phyloP scores from a whole-genome alignment of 2,329 filamentous ascomycete genomes.

The Metarhizium guizhouense region DNA sequence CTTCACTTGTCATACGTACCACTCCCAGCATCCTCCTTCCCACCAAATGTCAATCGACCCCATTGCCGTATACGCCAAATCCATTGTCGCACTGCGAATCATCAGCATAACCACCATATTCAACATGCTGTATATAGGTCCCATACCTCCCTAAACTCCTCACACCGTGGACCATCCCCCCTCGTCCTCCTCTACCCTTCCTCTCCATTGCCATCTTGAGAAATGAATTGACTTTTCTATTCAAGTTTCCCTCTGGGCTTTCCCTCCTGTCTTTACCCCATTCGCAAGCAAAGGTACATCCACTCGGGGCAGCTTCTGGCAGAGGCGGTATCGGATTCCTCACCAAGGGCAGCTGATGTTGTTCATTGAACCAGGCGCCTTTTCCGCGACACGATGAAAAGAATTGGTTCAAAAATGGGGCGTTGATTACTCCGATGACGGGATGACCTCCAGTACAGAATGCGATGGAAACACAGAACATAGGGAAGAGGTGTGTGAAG shows the following conservation, averaged over 20 bases:
- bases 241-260: slow-evolving; percentile 55
- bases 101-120: background rate
- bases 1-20: slow-evolving; percentile 33
- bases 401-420: slow-evolving; percentile 59
- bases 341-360: slow-evolving; percentile 53
- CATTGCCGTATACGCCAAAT: slow-evolving; percentile 67
- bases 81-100: slow-evolving; percentile 53
- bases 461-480: slow-evolving; percentile 73
- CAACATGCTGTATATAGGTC: background rate
- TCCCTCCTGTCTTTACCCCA: slow-evolving; percentile 74
- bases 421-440: slow-evolving; percentile 62
- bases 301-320: slow-evolving; percentile 53
- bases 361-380: slow-evolving; percentile 63
- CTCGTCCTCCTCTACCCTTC: slow-evolving; percentile 52
- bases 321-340: slow-evolving; percentile 53
- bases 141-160: slow-evolving; percentile 51
- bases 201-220: slow-evolving; percentile 64
- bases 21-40: slow-evolving; percentile 77
- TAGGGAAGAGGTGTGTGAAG: slow-evolving; percentile 71
- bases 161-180: slow-evolving; percentile 73
- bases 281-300: slow-evolving; percentile 66
- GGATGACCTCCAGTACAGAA: slow-evolving; percentile 53
- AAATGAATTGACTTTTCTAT: slow-evolving; percentile 66
- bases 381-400: slow-evolving; percentile 59
- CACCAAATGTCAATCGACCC: slow-evolving; percentile 74